phyloP scores from a whole-genome alignment of 2,329 filamentous ascomycete species.

The Botrytis medusae region DNA sequence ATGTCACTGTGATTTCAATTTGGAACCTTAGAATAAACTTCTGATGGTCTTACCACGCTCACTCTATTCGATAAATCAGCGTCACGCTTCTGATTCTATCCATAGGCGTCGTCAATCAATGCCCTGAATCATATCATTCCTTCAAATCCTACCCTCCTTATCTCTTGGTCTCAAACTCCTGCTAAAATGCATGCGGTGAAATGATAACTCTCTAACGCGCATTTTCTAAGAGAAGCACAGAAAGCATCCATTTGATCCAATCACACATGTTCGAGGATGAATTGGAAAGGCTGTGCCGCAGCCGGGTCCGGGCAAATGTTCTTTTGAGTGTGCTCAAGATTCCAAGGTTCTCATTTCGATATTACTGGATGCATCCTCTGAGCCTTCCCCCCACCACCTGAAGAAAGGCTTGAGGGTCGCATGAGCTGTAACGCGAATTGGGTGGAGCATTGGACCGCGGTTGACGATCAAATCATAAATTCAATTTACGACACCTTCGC shows the following conservation, averaged over 20 bases:
- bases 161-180: conserved; percentile 11
- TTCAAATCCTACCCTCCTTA: background rate
- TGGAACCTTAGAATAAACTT: background rate
- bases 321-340: conserved; percentile 2
- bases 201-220: background rate
- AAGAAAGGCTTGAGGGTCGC: conserved; percentile 27
- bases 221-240: conserved; percentile 1
- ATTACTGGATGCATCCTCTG: conserved; percentile 13
- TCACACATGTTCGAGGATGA: background rate
- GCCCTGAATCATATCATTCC: background rate
- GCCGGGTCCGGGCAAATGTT: conserved; percentile 16
- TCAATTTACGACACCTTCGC: conserved; percentile 21
- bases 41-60: conserved; percentile 7
- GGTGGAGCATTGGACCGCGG: conserved; percentile 28
- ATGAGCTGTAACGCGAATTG: conserved; percentile 28
- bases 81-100: conserved; percentile 8
- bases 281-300: conserved; percentile 23
- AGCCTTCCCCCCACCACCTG: conserved; percentile 19
- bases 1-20: conserved; percentile 5
- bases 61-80: conserved; percentile 7
- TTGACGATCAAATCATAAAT: conserved; percentile 31
- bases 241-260: background rate
- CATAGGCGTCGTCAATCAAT: background rate
- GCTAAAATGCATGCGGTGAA: conserved; percentile 20
- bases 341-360: conserved; percentile 11